These are phyloP conservation scores for Aspergillus vadensis DNA, from an alignment of 2,329 filamentous ascomycete species.

Conservation along the genomic window DNA sequence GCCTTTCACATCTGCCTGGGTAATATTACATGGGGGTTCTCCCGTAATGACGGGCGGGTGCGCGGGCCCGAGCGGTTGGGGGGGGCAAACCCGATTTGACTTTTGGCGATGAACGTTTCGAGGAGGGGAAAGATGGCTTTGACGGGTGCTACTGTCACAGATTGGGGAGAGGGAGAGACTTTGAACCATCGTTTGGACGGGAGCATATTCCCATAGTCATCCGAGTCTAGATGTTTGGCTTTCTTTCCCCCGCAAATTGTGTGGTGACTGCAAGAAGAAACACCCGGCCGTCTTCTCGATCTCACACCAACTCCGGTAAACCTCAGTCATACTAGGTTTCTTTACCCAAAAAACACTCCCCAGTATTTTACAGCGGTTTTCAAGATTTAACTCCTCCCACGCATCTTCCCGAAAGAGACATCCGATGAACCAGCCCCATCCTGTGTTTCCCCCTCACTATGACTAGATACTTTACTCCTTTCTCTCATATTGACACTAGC, in stretches of 20 bases:
- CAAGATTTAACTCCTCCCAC: neutral
- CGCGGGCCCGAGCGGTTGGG: slow-evolving; percentile 21
- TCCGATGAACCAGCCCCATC: neutral
- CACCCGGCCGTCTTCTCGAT: too few species aligned
- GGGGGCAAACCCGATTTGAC: neutral
- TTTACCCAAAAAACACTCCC: neutral
- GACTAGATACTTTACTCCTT: too few species aligned
- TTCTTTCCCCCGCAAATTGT: too few species aligned
- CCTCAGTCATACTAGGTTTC: neutral
- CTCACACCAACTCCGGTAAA: too few species aligned
- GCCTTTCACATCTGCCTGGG: slow-evolving; percentile 2
- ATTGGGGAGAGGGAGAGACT: too few species aligned
- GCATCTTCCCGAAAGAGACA: neutral
- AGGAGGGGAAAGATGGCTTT: neutral
- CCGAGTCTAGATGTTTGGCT: too few species aligned
- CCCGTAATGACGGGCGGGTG: slow-evolving; percentile 17
- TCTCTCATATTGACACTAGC: neutral
- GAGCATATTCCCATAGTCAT: too few species aligned
- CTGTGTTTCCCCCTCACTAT: neutral
- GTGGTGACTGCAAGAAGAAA: too few species aligned
- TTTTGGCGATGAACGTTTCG: neutral
- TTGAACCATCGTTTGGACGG: too few species aligned
- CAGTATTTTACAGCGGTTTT: neutral
- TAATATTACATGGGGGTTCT: slow-evolving; percentile 1
- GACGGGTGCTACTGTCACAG: too few species aligned